Base-by-base conservation (phyloP, 805 yeast genomes). In the Spathaspora sp. region DNA sequence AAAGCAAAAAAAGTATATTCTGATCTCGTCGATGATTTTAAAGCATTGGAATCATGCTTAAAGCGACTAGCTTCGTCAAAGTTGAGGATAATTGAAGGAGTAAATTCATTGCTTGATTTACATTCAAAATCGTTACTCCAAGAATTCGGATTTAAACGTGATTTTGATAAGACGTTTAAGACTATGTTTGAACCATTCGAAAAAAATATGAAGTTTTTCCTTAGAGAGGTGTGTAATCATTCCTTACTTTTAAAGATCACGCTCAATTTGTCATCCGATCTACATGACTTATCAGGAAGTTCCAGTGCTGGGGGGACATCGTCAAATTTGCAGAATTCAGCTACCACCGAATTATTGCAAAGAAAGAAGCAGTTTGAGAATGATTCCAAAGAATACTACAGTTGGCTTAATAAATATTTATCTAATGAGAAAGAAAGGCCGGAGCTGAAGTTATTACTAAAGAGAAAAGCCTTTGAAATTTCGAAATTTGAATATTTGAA, bases 401-500 rank as follows among this genome's bases (percentile, higher is more conserved):
- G 64, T 45, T 75, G 79, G 79, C 58, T 75, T 42, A 72, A 73
- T 55, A 72, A 70, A 56, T 75, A 75, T 55, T 55, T 75, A 20
- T 66, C 77, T 3, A 72, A 73, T 53, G 78, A 73, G 49, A 74
- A 72, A 54, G 78, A 72, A 38, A 59, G 77, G 49, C 75, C 78
- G 0, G 75, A 69, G 47, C 69, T 69, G 68, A 70, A 70, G 53
- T 58, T 69, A 19, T 55, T 76, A 17, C 49, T 53, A 19, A 71
- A 72, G 53, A 58, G 74, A 28, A 67, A 74, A 48, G 55, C 55
- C 0, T 78, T 74, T 57, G 81, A 78, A 52, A 57, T 76, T 1
- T 65, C 72, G 11, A 73, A 79, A 51, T 69, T 75, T 49, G 80
- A 77, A 48, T 79, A 79, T 60, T 65, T 73, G 58, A 75, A 73